These are phyloP conservation scores for Shiraia sp. DNA, from an alignment of 2,329 filamentous ascomycete species.

Conservation along the genomic window DNA sequence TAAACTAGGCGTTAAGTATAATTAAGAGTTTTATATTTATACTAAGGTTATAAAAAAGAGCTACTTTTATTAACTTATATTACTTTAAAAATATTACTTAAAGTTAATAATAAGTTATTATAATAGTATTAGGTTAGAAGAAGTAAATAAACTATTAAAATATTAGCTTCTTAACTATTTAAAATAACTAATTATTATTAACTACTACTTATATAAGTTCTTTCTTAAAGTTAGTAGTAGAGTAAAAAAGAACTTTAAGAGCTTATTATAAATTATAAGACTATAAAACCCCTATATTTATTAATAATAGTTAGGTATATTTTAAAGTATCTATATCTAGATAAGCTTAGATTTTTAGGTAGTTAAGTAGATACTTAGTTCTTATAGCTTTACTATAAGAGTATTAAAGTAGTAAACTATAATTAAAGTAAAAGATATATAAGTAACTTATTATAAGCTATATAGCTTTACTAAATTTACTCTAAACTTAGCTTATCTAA, in stretches of 20 bases:
- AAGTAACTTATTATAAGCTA: not conserved
- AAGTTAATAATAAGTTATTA: constrained; percentile 11
- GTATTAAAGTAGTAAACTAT: not conserved
- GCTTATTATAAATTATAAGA: too few species aligned
- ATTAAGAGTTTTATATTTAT: constrained; percentile 6
- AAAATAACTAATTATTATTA: constrained; percentile 8
- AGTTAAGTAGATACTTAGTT: not conserved
- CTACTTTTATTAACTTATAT: not conserved
- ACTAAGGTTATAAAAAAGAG: constrained; percentile 1
- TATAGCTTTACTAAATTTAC: constrained; percentile 1
- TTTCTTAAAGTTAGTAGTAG: not conserved
- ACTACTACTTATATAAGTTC: constrained; percentile 8
- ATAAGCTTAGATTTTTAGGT: not conserved
- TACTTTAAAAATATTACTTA: constrained; percentile 1
- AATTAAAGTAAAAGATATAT: constrained; percentile 4
- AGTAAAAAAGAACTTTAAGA: constrained; percentile 3
- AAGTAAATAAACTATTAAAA: constrained; percentile 8
- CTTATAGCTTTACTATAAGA: not conserved
- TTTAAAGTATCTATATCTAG: not conserved
- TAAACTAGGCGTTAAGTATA: constrained; percentile 4
- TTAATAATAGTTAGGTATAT: not conserved
- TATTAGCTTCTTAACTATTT: constrained; percentile 1
- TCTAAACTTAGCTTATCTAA: constrained; percentile 1
- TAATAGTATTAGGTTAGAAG: constrained; percentile 1
- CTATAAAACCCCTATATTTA: too few species aligned